Base-by-base conservation (phyloP, 2,329 filamentous ascomycete species). In the Emmonsiellopsis sp. region DNA sequence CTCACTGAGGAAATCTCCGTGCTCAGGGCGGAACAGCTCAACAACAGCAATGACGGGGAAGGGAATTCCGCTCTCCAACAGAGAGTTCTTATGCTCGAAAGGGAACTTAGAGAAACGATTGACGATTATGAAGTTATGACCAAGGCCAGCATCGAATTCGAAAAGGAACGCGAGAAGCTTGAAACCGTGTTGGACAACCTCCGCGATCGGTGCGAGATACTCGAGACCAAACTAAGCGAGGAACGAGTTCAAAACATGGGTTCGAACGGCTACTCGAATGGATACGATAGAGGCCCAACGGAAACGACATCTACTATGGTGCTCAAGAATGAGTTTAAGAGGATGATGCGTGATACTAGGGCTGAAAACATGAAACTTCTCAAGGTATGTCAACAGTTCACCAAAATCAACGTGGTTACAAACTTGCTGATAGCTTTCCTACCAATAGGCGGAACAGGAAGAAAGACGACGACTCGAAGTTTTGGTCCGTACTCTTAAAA, bases 321-420 rank as follows among this genome's bases (percentile, higher is more conserved):
- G 41, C 64, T 89, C 63, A 83, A 83, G 68, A 84, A 83, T 57
- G 85, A 89, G 66, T 89, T 89, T 66, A 87, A 86, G 74, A 87
- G 85, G 73, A 88, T 88, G 85, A 87, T 88, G 84, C 78, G 83
- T 58, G 84, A 88, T 63, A 82, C 82, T 47, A 79, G 84, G 57
- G 75, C 77, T 1, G 85, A 89, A 67, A 83, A 80, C 57, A 72
- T 82, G 62, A 85, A 79, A 70, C 73, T 78, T 55, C 65, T 88
- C 54, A 82, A 80, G 73, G 85, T 87, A 68, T 72, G 81, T 73
- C 57, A 45, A 51, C 26, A 50, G 13, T 9, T 37, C 54, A 57
- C 40, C 9, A 31, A 20, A 11, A 52, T 16, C 54, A 44, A 65
- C 68, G 67, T 58, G 5, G 31, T 40, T 54, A 34, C 34, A 35